Percentiles rank a stretch among this genome's conserved stretches.
These are phyloP conservation scores for Stephania yunnanensis DNA, from an alignment of 164 flowering plant genomes.

Conservation along the genomic window DNA sequence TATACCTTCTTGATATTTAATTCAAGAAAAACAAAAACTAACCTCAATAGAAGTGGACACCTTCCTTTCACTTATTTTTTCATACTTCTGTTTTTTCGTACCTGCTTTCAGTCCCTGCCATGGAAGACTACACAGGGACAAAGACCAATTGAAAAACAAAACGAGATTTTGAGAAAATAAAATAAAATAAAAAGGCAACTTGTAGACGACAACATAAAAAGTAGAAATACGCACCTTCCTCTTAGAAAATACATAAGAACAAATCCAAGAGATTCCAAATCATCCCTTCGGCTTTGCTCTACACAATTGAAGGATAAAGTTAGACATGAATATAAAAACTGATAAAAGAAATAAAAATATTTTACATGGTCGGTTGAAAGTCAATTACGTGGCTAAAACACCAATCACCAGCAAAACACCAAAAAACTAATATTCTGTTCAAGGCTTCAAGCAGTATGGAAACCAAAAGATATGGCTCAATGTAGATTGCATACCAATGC, in stretches of 20 bases:
- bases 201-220: not conserved
- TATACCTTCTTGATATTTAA: not conserved
- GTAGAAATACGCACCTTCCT: slow-evolving; percentile 55
- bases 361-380: not conserved
- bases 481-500: slow-evolving; percentile 54
- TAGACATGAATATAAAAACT: not conserved
- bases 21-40: slow-evolving; percentile 14
- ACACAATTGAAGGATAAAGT: not conserved
- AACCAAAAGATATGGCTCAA: not conserved
- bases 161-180: not conserved
- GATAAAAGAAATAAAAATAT: not conserved
- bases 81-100: slow-evolving; percentile 87
- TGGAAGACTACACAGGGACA: slow-evolving; percentile 54
- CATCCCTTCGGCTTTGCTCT: slow-evolving; percentile 97
- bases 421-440: not conserved
- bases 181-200: not conserved
- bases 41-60: slow-evolving; percentile 81
- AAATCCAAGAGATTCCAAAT: slow-evolving; percentile 90
- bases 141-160: not conserved
- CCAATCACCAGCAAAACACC: not conserved
- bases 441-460: not conserved
- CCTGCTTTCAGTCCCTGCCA: slow-evolving; percentile 98
- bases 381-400: not conserved
- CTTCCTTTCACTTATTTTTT: slow-evolving; percentile 83
- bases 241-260: slow-evolving; percentile 86